A percentile compares a stretch with the other conserved stretches of the same genome.
phyloP scores from a whole-genome alignment of 768 basidiomycete genomes.

The Clitopilus hobsonii region DNA sequence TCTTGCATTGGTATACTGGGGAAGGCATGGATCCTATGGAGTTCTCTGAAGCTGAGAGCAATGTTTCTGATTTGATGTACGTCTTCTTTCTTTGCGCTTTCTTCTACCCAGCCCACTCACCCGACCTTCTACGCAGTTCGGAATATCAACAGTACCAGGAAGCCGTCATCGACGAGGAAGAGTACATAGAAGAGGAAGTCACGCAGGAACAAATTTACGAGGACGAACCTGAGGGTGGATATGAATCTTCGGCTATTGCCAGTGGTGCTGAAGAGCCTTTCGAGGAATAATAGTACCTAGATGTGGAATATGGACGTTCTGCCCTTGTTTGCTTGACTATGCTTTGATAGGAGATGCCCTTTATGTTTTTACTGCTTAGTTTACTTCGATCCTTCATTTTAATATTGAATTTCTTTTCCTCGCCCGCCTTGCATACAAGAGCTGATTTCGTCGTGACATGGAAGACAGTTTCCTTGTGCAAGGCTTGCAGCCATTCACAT shows the following conservation, averaged over 20 bases:
- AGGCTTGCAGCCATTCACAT: too few species aligned
- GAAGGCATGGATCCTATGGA: constrained; percentile 91
- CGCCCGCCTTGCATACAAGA: too few species aligned
- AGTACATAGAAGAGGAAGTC: constrained; percentile 14
- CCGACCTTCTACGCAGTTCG: background rate
- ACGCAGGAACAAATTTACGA: constrained; percentile 36
- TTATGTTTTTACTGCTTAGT: background rate
- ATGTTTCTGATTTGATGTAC: constrained; percentile 75
- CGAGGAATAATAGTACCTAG: background rate
- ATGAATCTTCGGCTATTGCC: background rate
- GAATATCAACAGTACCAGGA: constrained; percentile 51
- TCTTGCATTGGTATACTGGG: constrained; percentile 87
- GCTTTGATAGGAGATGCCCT: background rate
- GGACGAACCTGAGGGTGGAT: constrained; percentile 12
- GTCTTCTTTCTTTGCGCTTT: constrained; percentile 20
- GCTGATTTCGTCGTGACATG: too few species aligned
- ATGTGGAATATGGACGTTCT: background rate
- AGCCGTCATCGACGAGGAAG: constrained; percentile 41
- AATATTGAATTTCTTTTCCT: background rate
- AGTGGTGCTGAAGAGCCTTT: constrained; percentile 2
- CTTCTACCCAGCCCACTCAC: background rate
- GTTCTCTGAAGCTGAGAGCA: constrained; percentile 86
- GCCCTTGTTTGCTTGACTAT: too few species aligned
- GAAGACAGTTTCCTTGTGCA: too few species aligned
- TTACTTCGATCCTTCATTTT: background rate